Evolutionary conservation across 164 flowering plant species (phyloP), one percentile per base, ranked within the genome.

Genomic region (Nelumbo lutea): DNA sequence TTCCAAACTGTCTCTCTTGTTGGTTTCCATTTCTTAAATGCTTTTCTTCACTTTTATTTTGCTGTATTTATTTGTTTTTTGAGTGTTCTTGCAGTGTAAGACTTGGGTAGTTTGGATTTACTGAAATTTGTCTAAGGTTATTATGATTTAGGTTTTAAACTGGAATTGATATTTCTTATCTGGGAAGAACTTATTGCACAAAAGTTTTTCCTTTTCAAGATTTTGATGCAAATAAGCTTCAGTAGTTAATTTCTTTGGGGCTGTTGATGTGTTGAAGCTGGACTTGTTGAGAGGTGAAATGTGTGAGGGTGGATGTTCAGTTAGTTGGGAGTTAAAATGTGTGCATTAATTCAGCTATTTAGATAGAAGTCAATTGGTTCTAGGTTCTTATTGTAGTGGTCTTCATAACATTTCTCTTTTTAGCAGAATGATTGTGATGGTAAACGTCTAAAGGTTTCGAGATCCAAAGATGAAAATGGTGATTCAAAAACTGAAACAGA

Each of bases 401-500:
- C 2, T 10, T 51, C 11, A 51, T 51, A 51, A 7, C 2, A 7
- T 3, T 51, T 51, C 55, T 10, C 55, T 6, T 51, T 51, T 51
- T 0, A 51, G 55, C 82, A 93, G 93, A 78, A 76, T 15, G 80
- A 76, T 63, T 81, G 70, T 14, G 78, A 68, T 70, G 80, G 73
- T 9, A 93, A 90, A 71, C 83, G 88, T 41, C 68, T 66, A 60
- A 88, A 87, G 72, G 61, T 61, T 58, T 77, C 72, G 11, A 84
- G 79, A 74, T 64, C 82, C 1, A 55, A 62, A 56, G 84, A 79
- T 44, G 90, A 84, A 75, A 84, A 79, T 73, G 81, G 73, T 27
- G 82, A 70, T 67, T 67, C 79, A 9, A 92, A 85, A 72, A 79
- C 81, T 56, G 96, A 90, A 74, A 80, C 66, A 9, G 96, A 85